These are phyloP conservation scores for Coleophoma eucalyptorum DNA, from an alignment of 2,329 filamentous ascomycete species.

Conservation along the genomic window DNA sequence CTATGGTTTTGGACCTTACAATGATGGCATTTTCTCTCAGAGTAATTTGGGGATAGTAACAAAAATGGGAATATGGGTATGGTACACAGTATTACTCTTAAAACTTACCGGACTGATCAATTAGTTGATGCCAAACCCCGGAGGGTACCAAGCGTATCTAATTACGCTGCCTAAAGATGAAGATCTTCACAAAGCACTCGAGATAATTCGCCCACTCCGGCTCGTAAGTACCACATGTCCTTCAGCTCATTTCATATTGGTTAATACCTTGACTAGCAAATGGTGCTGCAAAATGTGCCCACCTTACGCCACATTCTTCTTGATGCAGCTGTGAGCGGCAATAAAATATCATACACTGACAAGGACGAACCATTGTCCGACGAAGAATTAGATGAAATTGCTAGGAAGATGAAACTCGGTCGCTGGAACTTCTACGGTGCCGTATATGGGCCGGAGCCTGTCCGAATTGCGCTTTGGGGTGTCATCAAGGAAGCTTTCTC, in stretches of 20 bases:
- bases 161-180: slow-evolving; percentile 42
- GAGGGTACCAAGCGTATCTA: slow-evolving; percentile 39
- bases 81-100: too few relatives aligned
- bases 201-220: slow-evolving; percentile 34
- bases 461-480: slow-evolving; percentile 27
- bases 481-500: slow-evolving; percentile 31
- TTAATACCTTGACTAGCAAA: too few relatives aligned
- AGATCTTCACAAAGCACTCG: slow-evolving; percentile 40
- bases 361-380: background rate
- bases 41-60: slow-evolving; percentile 49
- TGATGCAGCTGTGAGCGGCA: slow-evolving; percentile 34
- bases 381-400: background rate
- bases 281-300: slow-evolving; percentile 41
- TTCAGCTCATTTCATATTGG: too few relatives aligned
- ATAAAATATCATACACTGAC: slow-evolving; percentile 2
- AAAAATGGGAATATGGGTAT: slow-evolving; percentile 50
- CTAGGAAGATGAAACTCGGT: slow-evolving; percentile 33
- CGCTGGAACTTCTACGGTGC: slow-evolving; percentile 49
- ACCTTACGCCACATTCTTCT: slow-evolving; percentile 38
- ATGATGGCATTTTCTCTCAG: slow-evolving; percentile 45
- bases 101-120: too few relatives aligned
- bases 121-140: slow-evolving; percentile 45
- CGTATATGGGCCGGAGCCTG: slow-evolving; percentile 30
- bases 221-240: too few relatives aligned
- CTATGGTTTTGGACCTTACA: slow-evolving; percentile 35